Evolutionary conservation across 2,329 filamentous ascomycete genomes (phyloP).

Genomic region (Phymatotrichopsis omnivora): DNA sequence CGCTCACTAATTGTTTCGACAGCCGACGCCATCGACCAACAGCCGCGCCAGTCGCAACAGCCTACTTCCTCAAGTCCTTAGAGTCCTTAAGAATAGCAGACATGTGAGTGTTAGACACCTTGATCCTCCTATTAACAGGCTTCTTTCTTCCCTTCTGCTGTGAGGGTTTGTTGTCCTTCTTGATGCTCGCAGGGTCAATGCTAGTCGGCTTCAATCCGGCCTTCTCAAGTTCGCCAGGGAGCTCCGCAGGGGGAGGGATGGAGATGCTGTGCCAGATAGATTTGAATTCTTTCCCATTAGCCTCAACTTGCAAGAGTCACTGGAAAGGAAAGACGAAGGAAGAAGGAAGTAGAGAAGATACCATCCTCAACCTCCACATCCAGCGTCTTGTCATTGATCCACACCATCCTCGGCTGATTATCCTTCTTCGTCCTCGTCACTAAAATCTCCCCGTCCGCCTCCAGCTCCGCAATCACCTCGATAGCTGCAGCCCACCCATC

Average conservation of each 20-base stretch:
- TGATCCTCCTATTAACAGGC: constrained; percentile 55
- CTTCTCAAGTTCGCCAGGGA: constrained; percentile 64
- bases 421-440: constrained; percentile 91
- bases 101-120: constrained; percentile 85
- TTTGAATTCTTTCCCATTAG: no score
- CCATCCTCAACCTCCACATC: constrained; percentile 59
- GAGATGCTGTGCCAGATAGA: constrained; percentile 71
- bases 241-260: constrained; percentile 63
- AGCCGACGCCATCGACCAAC: no score
- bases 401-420: constrained; percentile 72
- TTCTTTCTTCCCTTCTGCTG: constrained; percentile 66
- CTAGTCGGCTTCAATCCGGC: constrained; percentile 77
- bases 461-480: constrained; percentile 64
- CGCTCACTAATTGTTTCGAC: no score
- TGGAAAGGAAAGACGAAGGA: not conserved
- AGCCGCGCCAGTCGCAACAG: no score
- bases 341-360: constrained; percentile 1
- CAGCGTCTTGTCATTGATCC: constrained; percentile 74
- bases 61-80: constrained; percentile 26
- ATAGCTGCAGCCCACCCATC: constrained; percentile 90
- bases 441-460: constrained; percentile 66
- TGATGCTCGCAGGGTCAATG: constrained; percentile 58
- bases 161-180: constrained; percentile 46
- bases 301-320: no score
- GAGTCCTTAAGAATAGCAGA: constrained; percentile 66